Conservation (phyloP, 768 basidiomycete species). For the Multifurca ochricompacta region DNA sequence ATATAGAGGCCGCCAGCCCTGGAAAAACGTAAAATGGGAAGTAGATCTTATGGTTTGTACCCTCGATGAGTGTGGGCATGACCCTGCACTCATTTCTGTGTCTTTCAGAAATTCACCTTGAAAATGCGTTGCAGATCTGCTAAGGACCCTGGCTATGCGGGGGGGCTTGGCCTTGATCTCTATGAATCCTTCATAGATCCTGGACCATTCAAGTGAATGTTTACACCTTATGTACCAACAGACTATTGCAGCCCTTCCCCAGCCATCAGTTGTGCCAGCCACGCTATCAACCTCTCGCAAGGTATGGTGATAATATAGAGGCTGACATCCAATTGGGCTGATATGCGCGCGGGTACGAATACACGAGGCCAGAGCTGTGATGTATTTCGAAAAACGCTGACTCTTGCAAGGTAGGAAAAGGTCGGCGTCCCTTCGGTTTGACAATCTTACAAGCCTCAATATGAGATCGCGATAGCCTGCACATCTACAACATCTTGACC, state of each 20-base stretch:
- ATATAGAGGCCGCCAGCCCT: background rate
- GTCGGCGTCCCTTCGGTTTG: background rate
- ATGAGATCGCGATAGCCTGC: too few species aligned
- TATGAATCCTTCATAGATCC: too few species aligned
- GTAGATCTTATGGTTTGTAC: background rate
- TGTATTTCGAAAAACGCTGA: too few species aligned
- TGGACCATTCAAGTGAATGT: too few species aligned
- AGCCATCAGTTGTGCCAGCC: background rate
- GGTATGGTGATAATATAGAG: background rate
- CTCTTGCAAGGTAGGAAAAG: background rate
- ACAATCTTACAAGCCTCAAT: conserved; percentile 28
- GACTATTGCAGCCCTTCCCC: background rate
- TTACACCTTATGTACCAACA: too few species aligned
- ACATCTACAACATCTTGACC: too few species aligned
- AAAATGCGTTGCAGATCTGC: background rate
- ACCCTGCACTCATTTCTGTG: background rate
- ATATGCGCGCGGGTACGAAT: background rate
- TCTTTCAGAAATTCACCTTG: background rate
- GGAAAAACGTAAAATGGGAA: background rate
- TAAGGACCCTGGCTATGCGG: background rate
- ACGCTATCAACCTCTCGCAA: background rate
- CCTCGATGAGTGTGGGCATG: background rate
- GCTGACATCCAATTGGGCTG: background rate
- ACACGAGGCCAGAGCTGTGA: background rate
- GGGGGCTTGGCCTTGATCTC: background rate